Evolutionary conservation across 495 filamentous ascomycete species (phyloP).

Genomic region (Chaetomium cochliodes): DNA sequence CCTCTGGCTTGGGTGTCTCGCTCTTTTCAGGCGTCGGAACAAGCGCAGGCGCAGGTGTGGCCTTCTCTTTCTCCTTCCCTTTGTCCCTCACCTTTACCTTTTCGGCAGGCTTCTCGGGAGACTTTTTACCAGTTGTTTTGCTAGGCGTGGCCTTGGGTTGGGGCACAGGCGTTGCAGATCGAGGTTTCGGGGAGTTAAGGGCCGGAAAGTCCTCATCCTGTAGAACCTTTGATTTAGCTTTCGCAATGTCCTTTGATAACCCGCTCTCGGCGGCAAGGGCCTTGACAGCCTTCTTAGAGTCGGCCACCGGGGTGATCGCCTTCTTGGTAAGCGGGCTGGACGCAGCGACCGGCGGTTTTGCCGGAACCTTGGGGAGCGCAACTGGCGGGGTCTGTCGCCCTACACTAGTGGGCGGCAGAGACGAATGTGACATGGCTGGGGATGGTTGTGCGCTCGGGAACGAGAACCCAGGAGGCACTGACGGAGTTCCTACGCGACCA

Average conservation of each 20-base stretch:
- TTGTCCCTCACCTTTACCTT: slow-evolving; percentile 23
- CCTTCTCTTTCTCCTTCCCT: slow-evolving; percentile 21
- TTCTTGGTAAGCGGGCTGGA: slow-evolving; percentile 34
- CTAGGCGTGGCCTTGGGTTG: slow-evolving; percentile 29
- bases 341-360: slow-evolving; percentile 19
- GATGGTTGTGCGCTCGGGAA: slow-evolving; percentile 55
- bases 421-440: slow-evolving; percentile 33
- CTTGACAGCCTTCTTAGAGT: slow-evolving; percentile 51
- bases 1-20: slow-evolving; percentile 30
- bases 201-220: slow-evolving; percentile 62
- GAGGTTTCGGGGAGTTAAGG: slow-evolving; percentile 44
- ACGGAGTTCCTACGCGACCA: slow-evolving; percentile 56
- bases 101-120: slow-evolving; percentile 21
- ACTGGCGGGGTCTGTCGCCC: slow-evolving; percentile 30
- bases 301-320: slow-evolving; percentile 21
- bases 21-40: slow-evolving; percentile 34
- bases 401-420: slow-evolving; percentile 13
- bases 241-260: slow-evolving; percentile 49
- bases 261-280: slow-evolving; percentile 46
- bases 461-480: slow-evolving; percentile 65
- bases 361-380: slow-evolving; percentile 27
- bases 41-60: not conserved
- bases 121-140: slow-evolving; percentile 30
- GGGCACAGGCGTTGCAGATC: slow-evolving; percentile 25
- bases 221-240: slow-evolving; percentile 44